Evolutionary conservation across 306 rosid species (phyloP).

Genomic region (Amphicarpaea edgeworthii): DNA sequence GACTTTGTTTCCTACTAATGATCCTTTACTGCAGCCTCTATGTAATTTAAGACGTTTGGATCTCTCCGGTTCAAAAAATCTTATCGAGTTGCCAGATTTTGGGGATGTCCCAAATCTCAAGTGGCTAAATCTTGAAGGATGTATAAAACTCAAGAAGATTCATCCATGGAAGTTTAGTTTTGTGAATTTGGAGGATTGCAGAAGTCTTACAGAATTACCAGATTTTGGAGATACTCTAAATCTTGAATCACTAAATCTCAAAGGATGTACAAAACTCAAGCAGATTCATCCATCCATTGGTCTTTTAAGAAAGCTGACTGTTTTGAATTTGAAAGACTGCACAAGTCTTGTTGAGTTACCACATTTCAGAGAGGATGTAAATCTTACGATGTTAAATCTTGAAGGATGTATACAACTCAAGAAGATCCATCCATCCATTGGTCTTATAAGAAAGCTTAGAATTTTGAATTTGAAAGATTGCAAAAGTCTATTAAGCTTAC

Average conservation of each 20-base stretch:
- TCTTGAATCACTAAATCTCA: not conserved
- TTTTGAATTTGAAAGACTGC: not conserved
- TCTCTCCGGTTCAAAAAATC: not conserved
- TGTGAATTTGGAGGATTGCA: not conserved
- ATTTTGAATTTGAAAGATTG: not conserved
- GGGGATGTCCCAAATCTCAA: not conserved
- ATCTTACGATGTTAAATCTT: not conserved
- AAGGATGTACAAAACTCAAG: not conserved
- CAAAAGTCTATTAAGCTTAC: not conserved
- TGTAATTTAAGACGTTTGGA: conserved; percentile 1
- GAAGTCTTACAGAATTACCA: not conserved
- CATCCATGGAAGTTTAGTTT: too few species aligned
- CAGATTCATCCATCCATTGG: not conserved
- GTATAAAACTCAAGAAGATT: not conserved
- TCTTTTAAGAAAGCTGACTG: not conserved
- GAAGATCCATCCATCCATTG: not conserved
- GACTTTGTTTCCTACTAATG: not conserved
- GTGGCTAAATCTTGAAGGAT: not conserved
- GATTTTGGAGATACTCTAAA: not conserved
- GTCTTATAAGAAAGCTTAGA: not conserved
- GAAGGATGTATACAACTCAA: not conserved
- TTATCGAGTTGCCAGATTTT: not conserved
- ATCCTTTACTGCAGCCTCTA: not conserved
- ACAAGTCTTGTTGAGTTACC: not conserved
- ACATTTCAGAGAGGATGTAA: not conserved